Base-by-base conservation (phyloP, 2,329 filamentous ascomycete species). In the Ustilaginoidea virens region DNA sequence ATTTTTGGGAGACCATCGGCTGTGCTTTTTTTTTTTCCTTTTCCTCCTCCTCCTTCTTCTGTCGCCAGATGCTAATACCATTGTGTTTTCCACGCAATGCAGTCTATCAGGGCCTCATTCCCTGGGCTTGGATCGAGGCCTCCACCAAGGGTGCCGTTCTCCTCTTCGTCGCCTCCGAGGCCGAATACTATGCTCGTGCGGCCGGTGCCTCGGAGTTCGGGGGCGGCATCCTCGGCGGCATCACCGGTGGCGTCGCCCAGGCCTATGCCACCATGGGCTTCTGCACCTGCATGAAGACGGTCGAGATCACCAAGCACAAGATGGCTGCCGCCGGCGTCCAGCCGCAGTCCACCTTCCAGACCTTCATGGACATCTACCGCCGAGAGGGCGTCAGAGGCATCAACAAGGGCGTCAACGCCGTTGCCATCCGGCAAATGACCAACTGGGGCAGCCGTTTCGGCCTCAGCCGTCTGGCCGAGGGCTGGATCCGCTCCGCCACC, bases 251-350 rank as follows among this genome's bases (percentile, higher is more conserved):
- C 69, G 75, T 98, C 34, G 90, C 87, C 26, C 90, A 98, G 64
- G 90, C 90, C 35, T 98, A 98, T 56, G 90, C 90, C 41, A 98
- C 90, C 55, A 98, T 98, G 87, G 90, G 90, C 44, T 98, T 98
- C 75, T 98, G 90, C 63, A 98, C 90, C 37, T 98, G 90, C 73
- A 98, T 98, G 90, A 98, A 98, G 76, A 98, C 90, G 39, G 90
- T 96, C 42, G 90, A 98, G 61, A 98, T 98, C 61, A 98, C 90
- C 51, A 92, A 94, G 64, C 80, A 90, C 69, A 96, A 96, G 72
- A 66, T 90, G 50, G 85, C 82, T 10, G 77, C 82, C 19, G 42
- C 74, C 24, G 90, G 90, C 44, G 73, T 77, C 41, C 82, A 83
- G 63, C 81, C 83, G 15, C 80, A 74, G n/a, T 75, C 82, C 47